Conservation (phyloP, 169 alveolate species). For the Plasmodium reichenowi region DNA sequence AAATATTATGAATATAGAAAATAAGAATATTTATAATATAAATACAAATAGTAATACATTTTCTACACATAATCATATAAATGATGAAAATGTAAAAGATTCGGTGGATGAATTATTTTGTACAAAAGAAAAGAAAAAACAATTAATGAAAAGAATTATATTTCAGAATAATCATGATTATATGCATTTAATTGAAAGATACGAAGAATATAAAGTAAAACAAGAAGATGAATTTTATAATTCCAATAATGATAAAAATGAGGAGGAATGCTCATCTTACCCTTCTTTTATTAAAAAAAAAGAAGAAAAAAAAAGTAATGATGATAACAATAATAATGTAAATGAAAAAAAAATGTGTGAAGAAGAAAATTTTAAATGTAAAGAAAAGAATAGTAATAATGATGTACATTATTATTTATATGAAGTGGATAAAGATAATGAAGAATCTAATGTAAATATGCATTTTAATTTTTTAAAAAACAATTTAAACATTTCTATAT, state of each 20-base stretch:
- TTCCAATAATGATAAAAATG: conserved; percentile 8
- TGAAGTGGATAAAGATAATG: conserved; percentile 55
- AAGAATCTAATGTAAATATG: conserved; percentile 12
- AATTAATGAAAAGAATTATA: conserved; percentile 60
- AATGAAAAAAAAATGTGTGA: neutral
- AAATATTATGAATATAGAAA: too few species aligned
- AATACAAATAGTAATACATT: too few species aligned
- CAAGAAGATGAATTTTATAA: conserved; percentile 51
- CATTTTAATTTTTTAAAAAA: neutral
- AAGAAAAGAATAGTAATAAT: neutral
- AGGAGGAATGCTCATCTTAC: neutral
- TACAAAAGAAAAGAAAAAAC: conserved; percentile 50
- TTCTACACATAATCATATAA: neutral
- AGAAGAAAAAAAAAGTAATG: neutral
- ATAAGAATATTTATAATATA: too few species aligned
- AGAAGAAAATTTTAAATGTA: neutral
- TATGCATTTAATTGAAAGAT: conserved; percentile 35
- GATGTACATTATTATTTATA: conserved; percentile 18
- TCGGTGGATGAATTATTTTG: conserved; percentile 60
- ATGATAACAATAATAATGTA: neutral
- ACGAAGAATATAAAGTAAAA: conserved; percentile 19
- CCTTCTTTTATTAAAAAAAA: too few species aligned
- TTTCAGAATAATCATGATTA: conserved; percentile 51
- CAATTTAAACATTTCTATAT: conserved; percentile 57
- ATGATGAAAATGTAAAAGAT: conserved; percentile 47